Evolutionary conservation across 176 grass and related monocot species (phyloP).

Genomic region (Oryza officinalis): DNA sequence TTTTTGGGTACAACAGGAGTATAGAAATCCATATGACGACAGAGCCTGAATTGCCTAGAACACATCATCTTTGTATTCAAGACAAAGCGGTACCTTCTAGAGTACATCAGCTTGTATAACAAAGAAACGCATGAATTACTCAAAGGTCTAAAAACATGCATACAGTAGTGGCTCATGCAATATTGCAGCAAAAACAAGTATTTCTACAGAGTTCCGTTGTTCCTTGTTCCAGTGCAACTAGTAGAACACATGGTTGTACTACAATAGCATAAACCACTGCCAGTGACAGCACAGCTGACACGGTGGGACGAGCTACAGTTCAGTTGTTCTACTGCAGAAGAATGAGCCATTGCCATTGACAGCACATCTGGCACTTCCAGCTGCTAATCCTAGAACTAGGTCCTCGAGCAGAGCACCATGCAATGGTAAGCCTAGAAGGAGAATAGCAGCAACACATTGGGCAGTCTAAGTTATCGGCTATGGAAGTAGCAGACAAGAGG

Average conservation of each 20-base stretch:
- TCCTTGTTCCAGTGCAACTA: not conserved
- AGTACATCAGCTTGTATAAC: not conserved
- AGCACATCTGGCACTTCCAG: slow-evolving; percentile 15
- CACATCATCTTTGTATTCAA: not conserved
- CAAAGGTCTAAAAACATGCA: not conserved
- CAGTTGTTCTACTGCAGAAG: slow-evolving; percentile 19
- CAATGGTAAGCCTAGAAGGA: slow-evolving; percentile 18
- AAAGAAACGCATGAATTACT: not conserved
- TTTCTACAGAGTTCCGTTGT: not conserved
- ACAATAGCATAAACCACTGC: not conserved
- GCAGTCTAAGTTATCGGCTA: slow-evolving; percentile 23
- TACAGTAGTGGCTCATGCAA: not conserved
- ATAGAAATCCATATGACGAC: not conserved
- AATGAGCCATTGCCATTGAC: slow-evolving; percentile 7
- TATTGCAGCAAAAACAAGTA: slow-evolving; percentile 8
- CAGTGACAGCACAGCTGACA: not conserved
- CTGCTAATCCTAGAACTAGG: slow-evolving; percentile 31
- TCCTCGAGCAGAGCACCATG: slow-evolving; percentile 51
- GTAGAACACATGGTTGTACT: not conserved
- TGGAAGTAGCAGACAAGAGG: slow-evolving; percentile 26
- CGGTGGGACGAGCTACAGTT: not conserved
- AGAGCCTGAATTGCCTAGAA: not conserved
- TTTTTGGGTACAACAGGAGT: not conserved
- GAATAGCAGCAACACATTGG: slow-evolving; percentile 30
- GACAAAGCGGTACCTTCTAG: not conserved